A percentile compares a stretch with the other conserved stretches of the same genome.
These are phyloP conservation scores for Tylopilus rubrobrunneus DNA, from an alignment of 768 basidiomycete species.

Conservation along the genomic window DNA sequence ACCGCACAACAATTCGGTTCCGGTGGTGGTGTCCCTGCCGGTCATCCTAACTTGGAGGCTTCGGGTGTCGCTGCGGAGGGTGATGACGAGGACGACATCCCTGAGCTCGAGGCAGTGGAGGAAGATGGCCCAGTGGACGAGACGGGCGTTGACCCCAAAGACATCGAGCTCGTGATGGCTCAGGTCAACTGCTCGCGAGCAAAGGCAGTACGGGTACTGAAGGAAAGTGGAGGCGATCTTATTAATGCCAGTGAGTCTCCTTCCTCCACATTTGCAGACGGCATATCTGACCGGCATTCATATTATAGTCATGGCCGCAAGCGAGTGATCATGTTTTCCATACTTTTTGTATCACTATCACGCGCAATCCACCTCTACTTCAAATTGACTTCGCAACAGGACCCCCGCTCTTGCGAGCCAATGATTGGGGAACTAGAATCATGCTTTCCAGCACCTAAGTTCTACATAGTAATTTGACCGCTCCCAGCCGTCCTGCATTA, in stretches of 20 bases:
- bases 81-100: slow-evolving; percentile 75
- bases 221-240: slow-evolving; percentile 89
- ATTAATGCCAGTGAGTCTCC: slow-evolving; percentile 89
- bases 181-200: slow-evolving; percentile 88
- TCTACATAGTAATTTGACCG: slow-evolving; percentile 87
- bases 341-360: slow-evolving; percentile 31
- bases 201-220: slow-evolving; percentile 87
- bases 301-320: slow-evolving; percentile 81
- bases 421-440: slow-evolving; percentile 14
- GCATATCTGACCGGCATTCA: slow-evolving; percentile 7
- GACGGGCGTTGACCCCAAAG: slow-evolving; percentile 86
- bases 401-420: slow-evolving; percentile 2
- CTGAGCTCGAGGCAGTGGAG: slow-evolving; percentile 77
- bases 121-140: slow-evolving; percentile 83
- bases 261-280: neutral
- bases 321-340: slow-evolving; percentile 56
- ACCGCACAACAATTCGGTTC: slow-evolving; percentile 76
- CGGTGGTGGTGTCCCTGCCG: slow-evolving; percentile 41
- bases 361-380: slow-evolving; percentile 21
- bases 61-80: slow-evolving; percentile 47
- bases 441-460: slow-evolving; percentile 55
- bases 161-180: slow-evolving; percentile 90
- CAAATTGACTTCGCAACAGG: neutral
- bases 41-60: slow-evolving; percentile 46
- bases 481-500: slow-evolving; percentile 80